Evolutionary conservation across 164 flowering plant genomes (phyloP).

Genomic region (Tetrastigma voinierianum): DNA sequence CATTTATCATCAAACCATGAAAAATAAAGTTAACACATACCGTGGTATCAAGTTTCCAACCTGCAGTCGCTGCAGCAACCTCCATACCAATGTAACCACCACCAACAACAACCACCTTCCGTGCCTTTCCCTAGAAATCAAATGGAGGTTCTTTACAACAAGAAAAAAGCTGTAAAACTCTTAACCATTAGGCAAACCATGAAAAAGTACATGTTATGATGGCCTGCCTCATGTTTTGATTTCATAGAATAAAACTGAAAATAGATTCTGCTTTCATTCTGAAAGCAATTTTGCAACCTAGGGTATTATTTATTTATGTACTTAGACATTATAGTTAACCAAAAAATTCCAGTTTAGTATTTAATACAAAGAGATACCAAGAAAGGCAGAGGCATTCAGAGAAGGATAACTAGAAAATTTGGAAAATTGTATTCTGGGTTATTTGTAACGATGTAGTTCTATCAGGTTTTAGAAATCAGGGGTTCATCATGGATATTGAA

Average conservation of each 20-base stretch:
- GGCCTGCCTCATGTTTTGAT: neutral
- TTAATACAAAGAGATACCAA: too few relatives aligned
- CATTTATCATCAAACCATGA: neutral
- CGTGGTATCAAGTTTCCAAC: conserved; percentile 94
- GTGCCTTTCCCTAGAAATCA: conserved; percentile 53
- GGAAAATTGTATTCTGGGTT: too few relatives aligned
- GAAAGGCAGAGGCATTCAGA: too few relatives aligned
- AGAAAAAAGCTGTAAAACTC: neutral
- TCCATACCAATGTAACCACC: conserved; percentile 99
- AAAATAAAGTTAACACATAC: conserved; percentile 30
- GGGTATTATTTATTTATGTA: too few relatives aligned
- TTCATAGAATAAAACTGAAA: neutral
- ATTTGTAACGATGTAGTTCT: too few relatives aligned
- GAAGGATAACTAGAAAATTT: too few relatives aligned
- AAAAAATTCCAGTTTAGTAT: too few relatives aligned
- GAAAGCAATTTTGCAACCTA: too few relatives aligned
- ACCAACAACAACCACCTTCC: conserved; percentile 81
- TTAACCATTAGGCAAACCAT: neutral
- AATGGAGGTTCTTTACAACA: neutral
- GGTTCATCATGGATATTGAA: too few relatives aligned
- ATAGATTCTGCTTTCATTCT: neutral
- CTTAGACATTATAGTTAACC: too few relatives aligned
- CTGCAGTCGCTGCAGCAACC: conserved; percentile 91
- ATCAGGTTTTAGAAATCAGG: too few relatives aligned
- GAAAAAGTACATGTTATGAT: neutral